A percentile compares a stretch with the other conserved stretches of the same genome.
phyloP scores from a whole-genome alignment of 2,329 filamentous ascomycete species.

The Lecanicillium sp. region DNA sequence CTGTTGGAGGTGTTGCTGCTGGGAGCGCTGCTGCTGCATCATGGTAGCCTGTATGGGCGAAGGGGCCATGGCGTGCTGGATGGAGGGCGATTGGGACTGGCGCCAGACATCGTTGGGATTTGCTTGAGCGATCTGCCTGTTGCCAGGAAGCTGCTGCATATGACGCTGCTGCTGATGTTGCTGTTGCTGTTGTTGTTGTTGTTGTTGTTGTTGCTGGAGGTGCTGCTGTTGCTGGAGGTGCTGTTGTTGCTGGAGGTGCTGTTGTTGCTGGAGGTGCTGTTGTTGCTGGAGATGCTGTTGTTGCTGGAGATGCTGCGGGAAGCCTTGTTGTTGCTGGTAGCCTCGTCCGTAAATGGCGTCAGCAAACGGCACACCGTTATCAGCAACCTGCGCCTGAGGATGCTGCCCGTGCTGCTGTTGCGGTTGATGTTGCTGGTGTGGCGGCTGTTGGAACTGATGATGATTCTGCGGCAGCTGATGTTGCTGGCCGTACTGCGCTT shows the following conservation, averaged over 20 bases:
- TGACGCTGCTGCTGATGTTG: slow-evolving; percentile 18
- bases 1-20: slow-evolving; percentile 24
- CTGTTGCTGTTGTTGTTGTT: slow-evolving; percentile 19
- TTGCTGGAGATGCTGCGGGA: slow-evolving; percentile 9
- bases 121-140: slow-evolving; percentile 1
- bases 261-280: neutral
- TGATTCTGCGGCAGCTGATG: slow-evolving; percentile 21
- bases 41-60: slow-evolving; percentile 15
- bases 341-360: neutral
- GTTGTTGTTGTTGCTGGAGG: slow-evolving; percentile 13
- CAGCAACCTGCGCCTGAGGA: slow-evolving; percentile 13
- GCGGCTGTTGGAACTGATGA: slow-evolving; percentile 19
- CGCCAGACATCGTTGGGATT: slow-evolving; percentile 10
- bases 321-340: slow-evolving; percentile 3
- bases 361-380: neutral
- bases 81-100: slow-evolving; percentile 8
- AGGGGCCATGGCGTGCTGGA: slow-evolving; percentile 20
- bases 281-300: slow-evolving; percentile 7
- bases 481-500: slow-evolving; percentile 19
- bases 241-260: neutral
- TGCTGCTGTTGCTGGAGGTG: slow-evolving; percentile 16
- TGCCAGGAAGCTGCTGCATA: neutral
- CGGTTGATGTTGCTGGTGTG: slow-evolving; percentile 9
- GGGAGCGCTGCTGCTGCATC: slow-evolving; percentile 18
- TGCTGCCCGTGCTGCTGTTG: slow-evolving; percentile 18